Percentiles rank a stretch among this genome's conserved stretches.
These are phyloP conservation scores for Trichoderma sp. DNA, from an alignment of 2,329 filamentous ascomycete genomes.

Conservation along the genomic window DNA sequence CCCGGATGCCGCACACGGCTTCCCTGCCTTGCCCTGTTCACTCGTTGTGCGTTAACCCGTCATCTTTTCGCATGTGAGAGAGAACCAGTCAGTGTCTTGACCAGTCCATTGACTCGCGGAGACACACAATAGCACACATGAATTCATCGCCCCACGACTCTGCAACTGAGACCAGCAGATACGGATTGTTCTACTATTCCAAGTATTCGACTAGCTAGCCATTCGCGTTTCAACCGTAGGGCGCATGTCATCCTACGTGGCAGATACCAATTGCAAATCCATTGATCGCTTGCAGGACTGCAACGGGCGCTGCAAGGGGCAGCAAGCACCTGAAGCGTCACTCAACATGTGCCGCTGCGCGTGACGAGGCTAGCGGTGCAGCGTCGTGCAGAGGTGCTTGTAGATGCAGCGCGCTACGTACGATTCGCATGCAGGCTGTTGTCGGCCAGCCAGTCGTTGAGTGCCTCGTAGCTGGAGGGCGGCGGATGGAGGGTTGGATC, in stretches of 20 bases:
- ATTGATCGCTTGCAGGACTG: no score
- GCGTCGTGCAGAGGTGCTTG: not conserved
- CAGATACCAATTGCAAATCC: no score
- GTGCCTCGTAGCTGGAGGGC: constrained; percentile 24
- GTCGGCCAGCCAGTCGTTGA: constrained; percentile 18
- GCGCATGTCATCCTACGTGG: no score
- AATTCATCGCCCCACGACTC: constrained; percentile 11
- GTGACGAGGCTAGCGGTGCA: constrained; percentile 16
- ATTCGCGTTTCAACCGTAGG: no score
- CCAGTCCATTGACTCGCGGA: not conserved
- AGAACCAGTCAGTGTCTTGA: not conserved
- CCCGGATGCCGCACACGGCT: no score
- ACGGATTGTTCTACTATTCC: no score
- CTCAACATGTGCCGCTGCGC: constrained; percentile 18
- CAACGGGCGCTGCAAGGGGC: constrained; percentile 19
- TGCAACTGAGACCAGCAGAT: constrained; percentile 19
- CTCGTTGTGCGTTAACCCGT: no score
- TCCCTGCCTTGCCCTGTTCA: no score
- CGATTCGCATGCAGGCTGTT: not conserved
- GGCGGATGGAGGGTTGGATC: constrained; percentile 15
- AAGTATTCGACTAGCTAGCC: no score
- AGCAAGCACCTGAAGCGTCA: constrained; percentile 21
- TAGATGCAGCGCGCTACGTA: constrained; percentile 10
- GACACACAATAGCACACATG: constrained; percentile 3
- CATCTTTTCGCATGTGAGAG: not conserved